Evolutionary conservation across 257 asterid genomes (phyloP), one percentile per base, ranked within the genome.

Genomic region (Oldenlandia corymbosa): DNA sequence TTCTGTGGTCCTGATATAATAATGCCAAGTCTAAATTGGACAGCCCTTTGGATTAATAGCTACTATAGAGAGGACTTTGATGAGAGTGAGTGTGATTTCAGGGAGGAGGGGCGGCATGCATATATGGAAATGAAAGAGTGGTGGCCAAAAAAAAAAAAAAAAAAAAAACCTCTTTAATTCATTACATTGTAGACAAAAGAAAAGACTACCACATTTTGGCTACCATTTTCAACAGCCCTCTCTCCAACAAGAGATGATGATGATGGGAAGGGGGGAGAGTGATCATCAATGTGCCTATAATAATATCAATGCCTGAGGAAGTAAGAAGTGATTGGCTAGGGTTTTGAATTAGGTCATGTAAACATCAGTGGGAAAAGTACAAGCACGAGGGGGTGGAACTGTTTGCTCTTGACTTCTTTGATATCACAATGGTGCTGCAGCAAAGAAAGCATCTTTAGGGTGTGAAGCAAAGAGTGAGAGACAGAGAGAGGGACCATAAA

Each of bases 71-170:
- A n/a, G 63, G 23, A 12, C 70, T 56, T 62, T 70, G 67, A 10
- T n/a, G n/a, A n/a, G n/a, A n/a, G n/a, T n/a, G 67, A 45, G 57
- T 62, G 39, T 62, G 39, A n/a, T 45, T 46, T 30, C n/a, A n/a
- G 31, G 56, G 41, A 62, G 67, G 41, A 62, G 57, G 46, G 71
- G 78, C 84, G 79, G 89, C 89, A 78, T 71, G 84, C 71, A 78
- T 66, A 73, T 73, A 68, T 73, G 83, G 89, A 73, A 80, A 72
- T 48, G 41, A 34, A 47, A 32, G 55, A 54, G 55, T 64, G 62
- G 60, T 16, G 41, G 45, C 66, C 60, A 56, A 28, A 47, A 53
- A 51, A 34, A 34, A 34, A 4, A 56, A 28, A 47, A 53, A 51
- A 34, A 34, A 34, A 4, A 34, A 34, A 34, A 34, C 39, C 39